Conservation (phyloP, 202 grass and related monocot species). For the Schoenoplectus tabernaemontani region DNA sequence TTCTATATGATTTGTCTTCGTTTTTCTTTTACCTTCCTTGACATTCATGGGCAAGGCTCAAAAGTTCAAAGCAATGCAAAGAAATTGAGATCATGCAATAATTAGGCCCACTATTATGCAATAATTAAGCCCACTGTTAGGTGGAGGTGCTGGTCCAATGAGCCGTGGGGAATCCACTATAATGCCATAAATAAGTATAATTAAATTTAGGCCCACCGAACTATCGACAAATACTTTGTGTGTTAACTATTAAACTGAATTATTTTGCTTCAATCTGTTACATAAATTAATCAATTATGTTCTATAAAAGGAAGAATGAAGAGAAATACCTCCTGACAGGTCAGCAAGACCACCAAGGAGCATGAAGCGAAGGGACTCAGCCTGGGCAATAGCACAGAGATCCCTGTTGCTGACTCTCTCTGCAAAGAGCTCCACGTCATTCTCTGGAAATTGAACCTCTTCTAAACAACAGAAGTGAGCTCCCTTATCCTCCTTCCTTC, state of each 20-base stretch:
- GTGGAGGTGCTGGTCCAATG: not conserved
- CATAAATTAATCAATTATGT: not conserved
- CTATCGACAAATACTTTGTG: too few species aligned
- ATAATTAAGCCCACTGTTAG: not conserved
- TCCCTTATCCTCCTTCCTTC: constrained; percentile 77
- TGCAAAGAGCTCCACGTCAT: constrained; percentile 70
- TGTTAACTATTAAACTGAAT: too few species aligned
- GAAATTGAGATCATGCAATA: not conserved
- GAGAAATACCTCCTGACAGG: constrained; percentile 64
- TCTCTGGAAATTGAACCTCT: constrained; percentile 88
- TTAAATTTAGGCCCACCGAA: too few species aligned
- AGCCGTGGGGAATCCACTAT: too few species aligned
- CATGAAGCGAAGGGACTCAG: constrained; percentile 75
- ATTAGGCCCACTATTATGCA: not conserved
- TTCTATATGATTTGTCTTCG: too few species aligned
- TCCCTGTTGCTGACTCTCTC: constrained; percentile 78
- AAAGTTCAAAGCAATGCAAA: not conserved
- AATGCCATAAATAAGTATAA: too few species aligned
- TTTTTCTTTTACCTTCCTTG: too few species aligned
- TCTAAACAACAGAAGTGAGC: constrained; percentile 74
- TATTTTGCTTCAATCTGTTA: too few species aligned
- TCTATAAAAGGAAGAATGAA: not conserved
- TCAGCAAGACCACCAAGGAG: constrained; percentile 69
- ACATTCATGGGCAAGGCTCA: not conserved
- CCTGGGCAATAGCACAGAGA: constrained; percentile 78